Base-by-base conservation (phyloP, 2,329 filamentous ascomycete genomes). In the Penicillium oxalicum region DNA sequence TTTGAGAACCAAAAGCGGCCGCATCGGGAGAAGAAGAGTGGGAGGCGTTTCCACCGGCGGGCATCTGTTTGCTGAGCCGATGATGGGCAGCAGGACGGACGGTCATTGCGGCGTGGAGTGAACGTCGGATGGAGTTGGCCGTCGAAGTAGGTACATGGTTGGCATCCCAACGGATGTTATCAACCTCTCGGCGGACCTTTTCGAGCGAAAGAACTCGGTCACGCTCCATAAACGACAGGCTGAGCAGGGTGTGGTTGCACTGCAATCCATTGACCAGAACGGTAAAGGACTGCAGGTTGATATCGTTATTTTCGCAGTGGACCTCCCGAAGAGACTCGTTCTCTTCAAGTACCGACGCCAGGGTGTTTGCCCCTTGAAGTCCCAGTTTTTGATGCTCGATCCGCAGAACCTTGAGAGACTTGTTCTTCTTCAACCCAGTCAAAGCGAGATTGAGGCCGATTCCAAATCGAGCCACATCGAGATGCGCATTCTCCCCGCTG, bases 241-340 rank as follows among this genome's bases (percentile, higher is more conserved):
- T 78, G 11, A 86, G 63, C 1, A 88, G 64, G 0, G 78, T 79
- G 2, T 75, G 77, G 59, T 88, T 88, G 37, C 76, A 77, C 50
- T 83, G 77, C n/a, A 88, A 68, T 13, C 82, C 77, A 58, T 87
- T 84, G 43, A 88, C 81, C 5, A 87, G 70, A 44, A 83, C 81
- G 0, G 82, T 86, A 54, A 86, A 83, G 1, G 82, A 83, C 54
- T 84, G 81, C n/a, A 87, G 72, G 40, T 82, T 83, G 47, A 87
- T 85, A 47, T 82, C 81, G 60, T 88, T 88, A 63, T 85, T 82
- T 53, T 85, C 83, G 64, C 84, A 88, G 57, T 86, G 76, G 5
- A 88, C 74, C 61, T 87, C 81, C 26, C 77, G 74, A 4, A 88
- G 69, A 1, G 77, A 79, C 2, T 67, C 73, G 58, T 88, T 88